Percentiles rank a stretch among this genome's conserved stretches.
Conservation (phyloP, 768 basidiomycete genomes). For the Symmetrospora coprosmae region DNA sequence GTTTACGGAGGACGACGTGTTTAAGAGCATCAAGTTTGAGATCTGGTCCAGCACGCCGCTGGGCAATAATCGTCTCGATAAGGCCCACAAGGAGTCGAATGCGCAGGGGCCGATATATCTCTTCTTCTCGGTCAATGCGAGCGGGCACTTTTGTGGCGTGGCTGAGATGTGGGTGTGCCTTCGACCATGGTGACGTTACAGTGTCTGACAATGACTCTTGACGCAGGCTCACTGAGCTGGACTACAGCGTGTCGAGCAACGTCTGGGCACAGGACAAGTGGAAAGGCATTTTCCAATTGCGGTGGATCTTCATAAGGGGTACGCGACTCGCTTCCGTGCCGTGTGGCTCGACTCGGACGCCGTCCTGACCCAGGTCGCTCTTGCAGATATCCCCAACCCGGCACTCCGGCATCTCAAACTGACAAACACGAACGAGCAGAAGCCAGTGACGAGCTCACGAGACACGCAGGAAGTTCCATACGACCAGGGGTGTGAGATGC, state of each 20-base stretch:
- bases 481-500: conserved; percentile 91
- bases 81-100: conserved; percentile 88
- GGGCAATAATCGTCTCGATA: conserved; percentile 92
- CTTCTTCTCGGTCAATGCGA: conserved; percentile 86
- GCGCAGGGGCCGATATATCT: conserved; percentile 89
- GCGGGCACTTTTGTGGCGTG: conserved; percentile 92
- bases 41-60: conserved; percentile 38
- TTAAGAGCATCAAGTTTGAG: conserved; percentile 59
- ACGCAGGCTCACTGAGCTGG: conserved; percentile 84
- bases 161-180: no score
- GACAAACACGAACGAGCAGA: conserved; percentile 94
- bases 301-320: conserved; percentile 94
- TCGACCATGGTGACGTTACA: no score
- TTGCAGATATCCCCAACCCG: conserved; percentile 52
- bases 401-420: conserved; percentile 76
- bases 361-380: not conserved
- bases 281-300: conserved; percentile 98
- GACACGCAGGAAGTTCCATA: conserved; percentile 94
- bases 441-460: conserved; percentile 93
- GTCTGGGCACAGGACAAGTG: conserved; percentile 99
- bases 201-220: no score
- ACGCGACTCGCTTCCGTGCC: conserved; percentile 39
- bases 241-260: conserved; percentile 82
- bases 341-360: not conserved
- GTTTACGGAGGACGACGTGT: conserved; percentile 97